Evolutionary conservation across 1,284 basidiomycete species (phyloP), one percentile per base, ranked within the genome.

Genomic region (Polyporus tsugae): DNA sequence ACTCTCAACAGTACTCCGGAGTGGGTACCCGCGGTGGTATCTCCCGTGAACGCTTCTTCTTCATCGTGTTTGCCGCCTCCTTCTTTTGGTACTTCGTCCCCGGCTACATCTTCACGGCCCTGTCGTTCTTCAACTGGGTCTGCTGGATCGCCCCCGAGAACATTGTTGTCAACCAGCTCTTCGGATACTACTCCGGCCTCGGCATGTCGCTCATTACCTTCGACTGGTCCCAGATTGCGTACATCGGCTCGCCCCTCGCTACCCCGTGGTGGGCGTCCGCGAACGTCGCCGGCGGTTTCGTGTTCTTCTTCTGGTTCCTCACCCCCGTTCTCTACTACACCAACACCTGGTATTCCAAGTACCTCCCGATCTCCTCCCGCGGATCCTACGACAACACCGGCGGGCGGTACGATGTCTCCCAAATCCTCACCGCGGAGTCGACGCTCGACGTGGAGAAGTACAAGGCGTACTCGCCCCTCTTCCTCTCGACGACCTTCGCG

Each of bases 81-180:
- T 78, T 75, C 58, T 57, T 72, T 42, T 79, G 76, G 76, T 79
- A 75, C 75, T 80, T 75, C 73, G 78, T 89, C 36, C 87, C 86
- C 6, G 86, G 85, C 55, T 86, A 84, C 72, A 76, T 84, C 63
- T 83, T 83, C 78, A 79, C 78, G 42, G 80, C 79, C 0, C 78
- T 84, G 22, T 78, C 77, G 39, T 79, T 79, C 65, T 88, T 88
- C 76, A 86, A 83, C 64, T 91, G 87, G 83, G 81, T 88, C 15
- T 89, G 87, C 77, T 91, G 89, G 89, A 88, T 90, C 67, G 85
- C 81, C 42, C 86, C 86, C 6, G 78, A 83, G 55, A 87, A 87
- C 73, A 75, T 91, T 36, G 88, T 90, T 52, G 88, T 97, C 72
- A 97, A 98, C 79, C 83, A 89, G 35, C 82, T 97, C 22, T 96